Evolutionary conservation across 495 filamentous ascomycete species (phyloP), one percentile per base, ranked within the genome.

Genomic region (Oidiodendron maius): DNA sequence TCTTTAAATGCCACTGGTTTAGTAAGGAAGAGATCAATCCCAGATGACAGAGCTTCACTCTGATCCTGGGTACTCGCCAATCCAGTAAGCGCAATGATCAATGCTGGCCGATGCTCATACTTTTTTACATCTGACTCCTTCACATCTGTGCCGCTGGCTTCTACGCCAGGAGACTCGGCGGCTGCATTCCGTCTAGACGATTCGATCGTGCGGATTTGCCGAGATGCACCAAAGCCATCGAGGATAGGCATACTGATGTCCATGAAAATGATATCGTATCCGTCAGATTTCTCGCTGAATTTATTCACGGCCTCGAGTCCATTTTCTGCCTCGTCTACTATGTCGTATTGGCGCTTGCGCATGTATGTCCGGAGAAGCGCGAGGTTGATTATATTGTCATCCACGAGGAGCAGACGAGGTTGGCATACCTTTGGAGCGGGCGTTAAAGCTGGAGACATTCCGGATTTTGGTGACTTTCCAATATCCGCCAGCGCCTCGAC

Each of bases 371-470:
- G 64, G 37, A 87, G 72, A 1, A 87, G 64, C 5, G 75, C 77
- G 20, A 87, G 72, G 53, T 89, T 89, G 56, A 89, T 87, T 1
- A 69, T 65, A 57, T 89, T 89, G 57, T 89, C 85, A 48, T 89
- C 85, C 0, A 88, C 84, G 0, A 87, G 71, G 1, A 88, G 72
- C 3, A 87, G 64, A 20, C 51, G 44, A 20, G 58, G 58, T 2
- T 23, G 36, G 17, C 34, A 48, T 1, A 41, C 4, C 18, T 35
- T 23, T 20, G 44, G 17, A 1, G 18, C 6, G n/a, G 16, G 15
- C 2, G 17, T 11, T 37, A 16, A 16, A 12, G 37, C 1, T 11
- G 34, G 21, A 9, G 24, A 18, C 18, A n/a, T 13, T 3, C 6
- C 16, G n/a, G 34, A 23, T 2, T 12, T n/a, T 22, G 32, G 13